Evolutionary conservation across 768 basidiomycete species (phyloP).

Genomic region (Glaciozyma antarctica): DNA sequence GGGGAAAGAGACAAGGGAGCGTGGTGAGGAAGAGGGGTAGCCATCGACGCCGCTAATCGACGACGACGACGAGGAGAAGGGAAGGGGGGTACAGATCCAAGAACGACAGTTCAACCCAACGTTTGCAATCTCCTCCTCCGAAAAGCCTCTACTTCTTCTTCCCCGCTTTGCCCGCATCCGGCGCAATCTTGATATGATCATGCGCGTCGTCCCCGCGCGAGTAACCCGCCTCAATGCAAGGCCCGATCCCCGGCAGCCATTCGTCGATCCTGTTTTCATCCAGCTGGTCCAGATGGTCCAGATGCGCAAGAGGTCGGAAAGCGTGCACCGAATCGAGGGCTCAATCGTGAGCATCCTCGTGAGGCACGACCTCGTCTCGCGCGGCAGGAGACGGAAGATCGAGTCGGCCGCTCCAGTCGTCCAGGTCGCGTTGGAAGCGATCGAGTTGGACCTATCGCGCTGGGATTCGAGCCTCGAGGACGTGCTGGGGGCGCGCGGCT

Average conservation of each 20-base stretch:
- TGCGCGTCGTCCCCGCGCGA: conserved; percentile 2
- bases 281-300: conserved; percentile 53
- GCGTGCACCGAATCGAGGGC: conserved; percentile 75
- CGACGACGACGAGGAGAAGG: too few relatives aligned
- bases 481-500: conserved; percentile 42
- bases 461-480: conserved; percentile 41
- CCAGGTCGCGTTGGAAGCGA: conserved; percentile 51
- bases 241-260: conserved; percentile 68
- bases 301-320: conserved; percentile 75
- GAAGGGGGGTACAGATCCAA: too few relatives aligned
- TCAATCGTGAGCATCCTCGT: conserved; percentile 91
- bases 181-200: conserved; percentile 17
- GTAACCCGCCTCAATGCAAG: conserved; percentile 44
- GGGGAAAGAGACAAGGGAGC: too few relatives aligned
- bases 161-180: not conserved
- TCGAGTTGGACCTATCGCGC: conserved; percentile 27
- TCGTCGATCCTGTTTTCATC: conserved; percentile 62
- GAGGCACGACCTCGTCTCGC: conserved; percentile 79
- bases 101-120: too few relatives aligned
- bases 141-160: conserved; percentile 4
- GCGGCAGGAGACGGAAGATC: conserved; percentile 88
- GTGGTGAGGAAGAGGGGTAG: too few relatives aligned
- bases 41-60: too few relatives aligned
- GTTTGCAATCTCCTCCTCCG: too few relatives aligned
- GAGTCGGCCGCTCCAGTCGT: conserved; percentile 70